These are phyloP conservation scores for Phytopythium ostracodes DNA, from an alignment of 352 stramenopile species.

Conservation along the genomic window DNA sequence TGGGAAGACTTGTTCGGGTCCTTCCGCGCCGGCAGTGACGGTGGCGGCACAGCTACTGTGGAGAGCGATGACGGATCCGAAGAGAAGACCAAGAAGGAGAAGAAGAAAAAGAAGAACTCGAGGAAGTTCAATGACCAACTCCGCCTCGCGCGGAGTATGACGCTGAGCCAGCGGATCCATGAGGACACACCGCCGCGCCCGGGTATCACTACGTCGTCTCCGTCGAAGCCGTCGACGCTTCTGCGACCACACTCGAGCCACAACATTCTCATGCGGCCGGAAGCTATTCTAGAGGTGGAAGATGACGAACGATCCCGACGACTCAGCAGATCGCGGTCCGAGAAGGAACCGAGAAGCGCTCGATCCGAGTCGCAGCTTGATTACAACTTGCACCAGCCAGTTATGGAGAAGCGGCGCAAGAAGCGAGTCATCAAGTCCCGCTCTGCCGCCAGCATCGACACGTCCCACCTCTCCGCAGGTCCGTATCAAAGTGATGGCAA, in stretches of 20 bases:
- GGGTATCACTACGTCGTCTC: slow-evolving; percentile 6
- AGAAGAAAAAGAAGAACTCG: slow-evolving; percentile 56
- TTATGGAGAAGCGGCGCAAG: slow-evolving; percentile 17
- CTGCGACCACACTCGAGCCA: slow-evolving; percentile 31
- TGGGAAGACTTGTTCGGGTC: slow-evolving; percentile 72
- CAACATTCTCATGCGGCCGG: slow-evolving; percentile 26
- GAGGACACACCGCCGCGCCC: slow-evolving; percentile 23
- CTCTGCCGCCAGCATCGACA: slow-evolving; percentile 64
- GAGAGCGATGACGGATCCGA: slow-evolving; percentile 14
- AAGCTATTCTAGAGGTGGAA: slow-evolving; percentile 9
- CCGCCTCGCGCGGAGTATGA: slow-evolving; percentile 43
- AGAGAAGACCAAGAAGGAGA: slow-evolving; percentile 32
- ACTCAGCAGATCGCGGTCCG: background rate
- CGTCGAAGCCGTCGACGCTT: slow-evolving; percentile 18
- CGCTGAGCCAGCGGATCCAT: slow-evolving; percentile 52
- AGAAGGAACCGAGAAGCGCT: slow-evolving; percentile 1
- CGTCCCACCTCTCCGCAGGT: slow-evolving; percentile 16
- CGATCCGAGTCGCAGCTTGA: slow-evolving; percentile 4
- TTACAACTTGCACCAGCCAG: slow-evolving; percentile 9
- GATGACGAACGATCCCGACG: background rate
- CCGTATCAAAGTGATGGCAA: background rate
- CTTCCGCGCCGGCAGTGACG: slow-evolving; percentile 16
- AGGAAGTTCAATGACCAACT: slow-evolving; percentile 71
- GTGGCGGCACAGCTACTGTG: slow-evolving; percentile 14
- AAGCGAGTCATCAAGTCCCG: slow-evolving; percentile 43